phyloP scores from a whole-genome alignment of 495 filamentous ascomycete genomes.

The Pseudoneurospora amorphoporcata region DNA sequence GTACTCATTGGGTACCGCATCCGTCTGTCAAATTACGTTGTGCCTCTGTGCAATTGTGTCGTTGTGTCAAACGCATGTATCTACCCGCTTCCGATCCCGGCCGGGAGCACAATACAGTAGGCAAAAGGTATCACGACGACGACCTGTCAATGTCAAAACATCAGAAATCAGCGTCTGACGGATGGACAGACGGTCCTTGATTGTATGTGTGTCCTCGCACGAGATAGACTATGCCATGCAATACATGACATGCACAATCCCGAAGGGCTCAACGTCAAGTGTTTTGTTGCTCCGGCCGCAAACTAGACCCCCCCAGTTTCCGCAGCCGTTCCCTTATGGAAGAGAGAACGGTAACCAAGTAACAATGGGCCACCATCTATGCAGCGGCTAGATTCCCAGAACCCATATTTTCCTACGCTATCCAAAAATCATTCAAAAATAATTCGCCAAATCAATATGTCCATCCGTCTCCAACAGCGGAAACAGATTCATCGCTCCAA shows the following conservation, averaged over 20 bases:
- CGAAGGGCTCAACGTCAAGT: too few species aligned
- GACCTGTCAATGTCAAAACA: neutral
- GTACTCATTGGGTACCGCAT: neutral
- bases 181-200: neutral
- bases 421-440: constrained; percentile 17
- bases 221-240: too few species aligned
- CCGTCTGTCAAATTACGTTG: neutral
- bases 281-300: too few species aligned
- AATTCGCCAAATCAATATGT: constrained; percentile 34
- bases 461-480: constrained; percentile 34
- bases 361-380: too few species aligned
- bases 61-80: neutral
- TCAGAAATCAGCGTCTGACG: neutral
- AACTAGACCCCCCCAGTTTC: too few species aligned
- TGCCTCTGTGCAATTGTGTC: neutral
- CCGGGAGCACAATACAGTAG: too few species aligned
- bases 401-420: neutral
- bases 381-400: too few species aligned
- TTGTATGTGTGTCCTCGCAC: too few species aligned
- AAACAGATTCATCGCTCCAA: constrained; percentile 33
- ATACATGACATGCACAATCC: too few species aligned
- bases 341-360: too few species aligned
- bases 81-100: neutral
- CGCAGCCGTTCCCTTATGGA: too few species aligned
- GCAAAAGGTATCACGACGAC: neutral